phyloP scores from a whole-genome alignment of 2,329 filamentous ascomycete genomes.

The Tolypocladium ophioglossoides region DNA sequence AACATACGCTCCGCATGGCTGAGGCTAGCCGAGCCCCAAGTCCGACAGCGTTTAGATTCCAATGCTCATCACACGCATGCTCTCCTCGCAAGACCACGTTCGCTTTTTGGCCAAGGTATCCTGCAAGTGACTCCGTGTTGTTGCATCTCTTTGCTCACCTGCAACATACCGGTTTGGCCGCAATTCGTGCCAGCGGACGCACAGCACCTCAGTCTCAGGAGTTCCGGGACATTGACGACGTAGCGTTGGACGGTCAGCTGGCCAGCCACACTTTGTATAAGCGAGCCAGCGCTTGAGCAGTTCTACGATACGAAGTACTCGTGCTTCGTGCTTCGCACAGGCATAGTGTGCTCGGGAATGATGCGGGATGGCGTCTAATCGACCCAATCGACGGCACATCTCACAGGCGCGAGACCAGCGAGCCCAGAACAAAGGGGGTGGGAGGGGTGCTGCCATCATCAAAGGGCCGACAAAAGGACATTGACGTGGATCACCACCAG shows the following conservation, averaged over 20 bases:
- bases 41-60: not conserved
- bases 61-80: not conserved
- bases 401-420: not conserved
- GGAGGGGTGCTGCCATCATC: not conserved
- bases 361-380: constrained; percentile 17
- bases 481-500: constrained; percentile 18
- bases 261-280: too few relatives aligned
- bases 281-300: too few relatives aligned
- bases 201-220: not conserved
- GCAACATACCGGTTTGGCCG: not conserved
- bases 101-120: not conserved
- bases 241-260: too few relatives aligned
- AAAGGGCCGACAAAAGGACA: constrained; percentile 16
- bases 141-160: not conserved
- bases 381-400: constrained; percentile 14
- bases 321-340: too few relatives aligned
- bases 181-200: not conserved
- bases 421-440: not conserved
- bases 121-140: not conserved
- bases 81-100: not conserved
- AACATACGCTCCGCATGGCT: not conserved
- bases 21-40: not conserved
- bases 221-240: not conserved
- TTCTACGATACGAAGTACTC: too few relatives aligned
- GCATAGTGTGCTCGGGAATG: not conserved